These are phyloP conservation scores for Lodderomyces elongisporus DNA, from an alignment of 1,139 yeast species.

Conservation along the genomic window DNA sequence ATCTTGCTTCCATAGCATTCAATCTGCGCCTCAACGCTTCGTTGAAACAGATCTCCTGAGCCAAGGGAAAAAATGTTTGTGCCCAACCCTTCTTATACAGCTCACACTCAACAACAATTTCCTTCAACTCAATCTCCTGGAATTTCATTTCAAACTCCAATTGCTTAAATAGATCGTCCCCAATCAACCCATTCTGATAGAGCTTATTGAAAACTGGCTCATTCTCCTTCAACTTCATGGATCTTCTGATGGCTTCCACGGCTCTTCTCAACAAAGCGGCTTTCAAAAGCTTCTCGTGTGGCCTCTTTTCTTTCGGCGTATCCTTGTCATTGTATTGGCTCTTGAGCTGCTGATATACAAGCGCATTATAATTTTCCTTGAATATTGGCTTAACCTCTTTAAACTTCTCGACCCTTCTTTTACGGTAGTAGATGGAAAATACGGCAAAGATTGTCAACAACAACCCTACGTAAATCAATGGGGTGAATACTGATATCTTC, in stretches of 20 bases:
- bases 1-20: constrained; percentile 55
- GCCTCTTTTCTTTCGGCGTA: constrained; percentile 41
- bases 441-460: constrained; percentile 63
- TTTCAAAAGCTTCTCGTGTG: constrained; percentile 76
- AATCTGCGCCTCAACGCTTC: constrained; percentile 85
- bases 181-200: constrained; percentile 85
- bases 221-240: constrained; percentile 66
- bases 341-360: constrained; percentile 58
- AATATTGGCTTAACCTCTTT: constrained; percentile 64
- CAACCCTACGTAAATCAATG: constrained; percentile 72
- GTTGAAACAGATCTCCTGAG: constrained; percentile 87
- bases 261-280: constrained; percentile 80
- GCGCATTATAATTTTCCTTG: constrained; percentile 60
- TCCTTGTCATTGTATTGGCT: constrained; percentile 38
- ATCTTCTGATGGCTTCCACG: constrained; percentile 63
- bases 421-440: constrained; percentile 71
- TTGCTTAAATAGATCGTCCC: constrained; percentile 82
- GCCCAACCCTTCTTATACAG: constrained; percentile 75
- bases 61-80: constrained; percentile 66
- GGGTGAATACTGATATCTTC: constrained; percentile 76
- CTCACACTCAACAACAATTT: constrained; percentile 75
- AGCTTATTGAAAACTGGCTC: constrained; percentile 64
- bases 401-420: constrained; percentile 50
- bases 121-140: constrained; percentile 76
- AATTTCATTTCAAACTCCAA: constrained; percentile 72